Conservation (phyloP, 2,329 filamentous ascomycete genomes). For the Penicillium sclerotigenum region DNA sequence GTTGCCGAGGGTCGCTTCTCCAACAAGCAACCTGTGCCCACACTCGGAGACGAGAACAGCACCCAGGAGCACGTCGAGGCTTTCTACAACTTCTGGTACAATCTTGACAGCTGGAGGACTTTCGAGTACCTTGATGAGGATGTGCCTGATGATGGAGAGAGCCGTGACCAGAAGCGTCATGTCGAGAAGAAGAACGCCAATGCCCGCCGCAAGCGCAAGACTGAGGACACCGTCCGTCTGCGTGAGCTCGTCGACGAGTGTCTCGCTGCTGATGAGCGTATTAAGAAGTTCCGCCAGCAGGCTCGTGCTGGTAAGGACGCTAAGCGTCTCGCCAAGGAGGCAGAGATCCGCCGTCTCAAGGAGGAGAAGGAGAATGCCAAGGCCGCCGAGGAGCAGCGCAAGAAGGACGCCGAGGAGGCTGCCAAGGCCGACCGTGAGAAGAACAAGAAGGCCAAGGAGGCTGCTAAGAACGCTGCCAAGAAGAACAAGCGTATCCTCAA, state of each 20-base stretch:
- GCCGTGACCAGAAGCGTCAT: constrained; percentile 97
- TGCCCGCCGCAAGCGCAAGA: constrained; percentile 98
- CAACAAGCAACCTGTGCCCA: constrained; percentile 81
- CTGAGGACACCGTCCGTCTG: constrained; percentile 88
- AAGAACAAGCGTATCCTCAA: constrained; percentile 99
- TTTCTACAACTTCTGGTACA: constrained; percentile 99
- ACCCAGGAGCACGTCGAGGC: constrained; percentile 84
- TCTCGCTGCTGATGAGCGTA: constrained; percentile 82
- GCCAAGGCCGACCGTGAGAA: constrained; percentile 82
- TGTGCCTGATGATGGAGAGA: constrained; percentile 97
- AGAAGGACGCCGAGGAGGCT: constrained; percentile 79
- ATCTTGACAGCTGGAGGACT: constrained; percentile 95
- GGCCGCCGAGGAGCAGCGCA: constrained; percentile 74
- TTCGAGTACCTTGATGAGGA: constrained; percentile 99
- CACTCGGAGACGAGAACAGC: constrained; percentile 78
- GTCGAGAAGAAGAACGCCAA: constrained; percentile 98
- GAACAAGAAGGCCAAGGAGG: constrained; percentile 95
- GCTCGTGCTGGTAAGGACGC: constrained; percentile 95
- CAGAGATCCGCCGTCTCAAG: constrained; percentile 78
- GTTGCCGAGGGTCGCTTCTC: constrained; percentile 91
- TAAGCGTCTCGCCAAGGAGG: constrained; percentile 86
- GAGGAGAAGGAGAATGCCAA: constrained; percentile 83
- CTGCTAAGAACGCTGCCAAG: constrained; percentile 97
- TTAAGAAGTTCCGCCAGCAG: constrained; percentile 93
- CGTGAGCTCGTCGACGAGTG: constrained; percentile 86